Conservation (phyloP, 306 rosid genomes). For the Vigna nakashimae region DNA sequence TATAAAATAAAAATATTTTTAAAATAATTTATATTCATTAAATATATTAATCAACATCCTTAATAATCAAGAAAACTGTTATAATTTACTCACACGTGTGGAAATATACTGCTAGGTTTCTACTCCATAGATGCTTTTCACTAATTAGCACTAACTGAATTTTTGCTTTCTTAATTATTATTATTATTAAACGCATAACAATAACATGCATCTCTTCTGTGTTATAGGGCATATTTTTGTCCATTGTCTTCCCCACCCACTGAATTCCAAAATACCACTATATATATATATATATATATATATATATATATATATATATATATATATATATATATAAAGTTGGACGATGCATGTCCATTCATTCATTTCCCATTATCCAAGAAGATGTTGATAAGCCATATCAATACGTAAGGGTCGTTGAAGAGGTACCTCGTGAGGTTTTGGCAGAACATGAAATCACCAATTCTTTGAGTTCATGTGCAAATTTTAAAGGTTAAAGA, state of each 20-base stretch:
- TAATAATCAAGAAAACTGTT: neutral
- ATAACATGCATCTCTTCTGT: neutral
- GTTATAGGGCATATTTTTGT: slow-evolving; percentile 16
- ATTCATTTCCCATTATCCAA: slow-evolving; percentile 37
- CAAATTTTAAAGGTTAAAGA: slow-evolving; percentile 36
- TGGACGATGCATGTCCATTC: slow-evolving; percentile 47
- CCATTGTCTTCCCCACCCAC: slow-evolving; percentile 20
- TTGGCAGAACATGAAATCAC: slow-evolving; percentile 45
- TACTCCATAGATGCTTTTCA: neutral
- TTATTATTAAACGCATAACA: neutral
- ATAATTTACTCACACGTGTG: neutral
- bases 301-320: no score
- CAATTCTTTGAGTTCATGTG: slow-evolving; percentile 23
- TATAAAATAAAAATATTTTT: neutral
- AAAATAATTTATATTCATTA: neutral
- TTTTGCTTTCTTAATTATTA: neutral
- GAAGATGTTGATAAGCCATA: slow-evolving; percentile 40
- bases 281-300: no score
- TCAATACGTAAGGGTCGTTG: slow-evolving; percentile 31
- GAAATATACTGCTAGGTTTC: neutral
- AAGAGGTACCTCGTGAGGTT: slow-evolving; percentile 38
- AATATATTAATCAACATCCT: neutral
- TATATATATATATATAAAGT: neutral
- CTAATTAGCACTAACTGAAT: neutral
- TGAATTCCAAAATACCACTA: slow-evolving; percentile 18